Evolutionary conservation across 768 basidiomycete genomes (phyloP), one percentile per base, ranked within the genome.

Genomic region (Grammothele lineata): DNA sequence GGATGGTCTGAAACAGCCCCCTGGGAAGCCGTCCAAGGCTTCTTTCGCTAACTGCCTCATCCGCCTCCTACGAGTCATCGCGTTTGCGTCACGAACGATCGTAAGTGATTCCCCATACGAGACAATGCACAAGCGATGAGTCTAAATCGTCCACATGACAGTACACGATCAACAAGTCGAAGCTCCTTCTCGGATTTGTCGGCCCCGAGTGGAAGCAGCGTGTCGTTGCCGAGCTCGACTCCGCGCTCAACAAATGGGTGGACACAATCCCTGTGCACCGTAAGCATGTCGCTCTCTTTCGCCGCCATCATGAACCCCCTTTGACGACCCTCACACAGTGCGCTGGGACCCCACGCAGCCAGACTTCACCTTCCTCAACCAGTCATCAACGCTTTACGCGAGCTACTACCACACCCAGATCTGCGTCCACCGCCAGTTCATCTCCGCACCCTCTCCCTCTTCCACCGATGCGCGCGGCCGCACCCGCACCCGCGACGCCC

Each of bases 181-280:
- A 77, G 57, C 65, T 80, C 7, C 62, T 79, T 4, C 65, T 78
- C 19, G 76, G 76, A 32, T 72, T 73, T 37, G 68, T 68, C 17
- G 70, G 80, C 47, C 67, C 50, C 51, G 64, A 81, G 46, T 87
- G 81, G 65, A 81, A 85, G 44, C 75, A 83, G 44, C 74, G 77
- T 32, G 73, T 81, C 18, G 80, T 91, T 4, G 75, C 78, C 7
- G 84, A 87, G 46, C 70, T 91, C 4, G 88, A 91, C 65, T 81
- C 83, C 3, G 77, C 80, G 2, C 66, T 91, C 58, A 88, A 90
- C 54, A 74, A 77, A n/a, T 91, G 88, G 88, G 74, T 85, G 40
- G 81, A 86, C 44, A 70, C 75, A 3, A 70, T 91, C 2, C 88
- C 88, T 2, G 67, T 72, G 34, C 80, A 82, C 58, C 58, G 73